A percentile compares a stretch with the other conserved stretches of the same genome.
Evolutionary conservation across 495 filamentous ascomycete genomes (phyloP).

Genomic region (Penicillium lagena): DNA sequence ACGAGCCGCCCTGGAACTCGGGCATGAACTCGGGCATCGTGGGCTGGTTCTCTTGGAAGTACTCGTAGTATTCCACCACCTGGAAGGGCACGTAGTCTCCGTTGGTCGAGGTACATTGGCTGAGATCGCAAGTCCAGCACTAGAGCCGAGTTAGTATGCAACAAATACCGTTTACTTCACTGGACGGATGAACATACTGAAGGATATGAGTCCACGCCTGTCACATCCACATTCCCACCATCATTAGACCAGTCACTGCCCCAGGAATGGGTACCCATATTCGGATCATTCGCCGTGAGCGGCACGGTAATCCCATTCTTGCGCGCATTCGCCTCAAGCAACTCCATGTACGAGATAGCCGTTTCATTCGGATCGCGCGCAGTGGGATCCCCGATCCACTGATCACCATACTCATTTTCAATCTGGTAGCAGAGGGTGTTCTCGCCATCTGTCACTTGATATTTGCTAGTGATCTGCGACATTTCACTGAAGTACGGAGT

Average conservation of each 20-base stretch:
- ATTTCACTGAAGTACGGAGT: slow-evolving; percentile 43
- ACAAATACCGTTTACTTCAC: not conserved
- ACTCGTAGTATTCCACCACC: slow-evolving; percentile 46
- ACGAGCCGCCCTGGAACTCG: slow-evolving; percentile 60
- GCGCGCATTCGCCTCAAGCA: slow-evolving; percentile 42
- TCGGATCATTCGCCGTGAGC: slow-evolving; percentile 49
- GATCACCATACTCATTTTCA: slow-evolving; percentile 57
- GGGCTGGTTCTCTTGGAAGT: slow-evolving; percentile 44
- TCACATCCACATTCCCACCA: slow-evolving; percentile 51
- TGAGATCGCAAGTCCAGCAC: slow-evolving; percentile 56
- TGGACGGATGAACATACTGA: slow-evolving; percentile 18
- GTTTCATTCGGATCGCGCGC: slow-evolving; percentile 39
- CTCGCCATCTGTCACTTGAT: slow-evolving; percentile 52
- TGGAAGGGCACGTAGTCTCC: slow-evolving; percentile 48
- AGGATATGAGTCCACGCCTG: slow-evolving; percentile 53
- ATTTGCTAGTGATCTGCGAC: slow-evolving; percentile 40
- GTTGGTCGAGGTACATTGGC: slow-evolving; percentile 49
- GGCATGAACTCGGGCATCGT: slow-evolving; percentile 53
- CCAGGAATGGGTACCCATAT: slow-evolving; percentile 47
- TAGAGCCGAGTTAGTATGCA: not conserved
- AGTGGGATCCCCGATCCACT: slow-evolving; percentile 38
- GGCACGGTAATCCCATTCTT: slow-evolving; percentile 49
- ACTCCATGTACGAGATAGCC: slow-evolving; percentile 50
- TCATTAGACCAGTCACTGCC: slow-evolving; percentile 45
- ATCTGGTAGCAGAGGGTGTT: slow-evolving; percentile 51